Percentiles rank a stretch among this genome's conserved stretches.
phyloP scores from a whole-genome alignment of 306 rosid species.

The Vigna mungo region DNA sequence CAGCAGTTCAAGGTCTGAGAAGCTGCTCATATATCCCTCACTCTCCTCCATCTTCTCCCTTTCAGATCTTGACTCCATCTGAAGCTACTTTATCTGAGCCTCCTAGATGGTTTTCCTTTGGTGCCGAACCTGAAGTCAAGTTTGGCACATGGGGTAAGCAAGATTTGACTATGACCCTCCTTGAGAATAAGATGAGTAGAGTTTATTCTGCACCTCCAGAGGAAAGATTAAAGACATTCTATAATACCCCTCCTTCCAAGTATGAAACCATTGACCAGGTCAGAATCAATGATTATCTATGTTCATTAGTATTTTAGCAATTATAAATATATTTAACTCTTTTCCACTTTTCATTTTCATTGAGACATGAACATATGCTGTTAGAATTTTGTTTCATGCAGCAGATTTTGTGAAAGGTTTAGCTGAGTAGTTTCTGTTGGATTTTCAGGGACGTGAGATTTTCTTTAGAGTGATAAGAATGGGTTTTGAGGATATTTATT shows the following conservation, averaged over 20 bases:
- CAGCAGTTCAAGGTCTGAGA: conserved; percentile 83
- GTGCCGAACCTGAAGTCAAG: conserved; percentile 61
- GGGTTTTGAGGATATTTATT: conserved; percentile 93
- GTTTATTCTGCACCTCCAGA: conserved; percentile 84
- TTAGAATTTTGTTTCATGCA: background rate
- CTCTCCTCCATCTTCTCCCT: conserved; percentile 82
- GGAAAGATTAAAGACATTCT: conserved; percentile 77
- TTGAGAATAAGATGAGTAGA: conserved; percentile 86
- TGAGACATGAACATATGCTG: too few relatives aligned
- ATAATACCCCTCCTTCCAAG: conserved; percentile 82
- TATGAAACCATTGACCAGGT: conserved; percentile 95
- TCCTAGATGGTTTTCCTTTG: conserved; percentile 64
- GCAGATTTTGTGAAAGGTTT: conserved; percentile 1
- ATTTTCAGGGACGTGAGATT: conserved; percentile 81
- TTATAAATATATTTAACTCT: too few relatives aligned
- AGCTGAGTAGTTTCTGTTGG: conserved; percentile 10
- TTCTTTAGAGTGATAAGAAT: conserved; percentile 88
- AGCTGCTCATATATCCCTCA: conserved; percentile 69
- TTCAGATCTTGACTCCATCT: conserved; percentile 69
- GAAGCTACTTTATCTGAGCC: conserved; percentile 74
- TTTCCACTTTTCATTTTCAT: too few relatives aligned
- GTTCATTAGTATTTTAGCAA: too few relatives aligned
- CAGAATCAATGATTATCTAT: background rate
- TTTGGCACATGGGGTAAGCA: conserved; percentile 80
- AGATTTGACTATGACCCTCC: conserved; percentile 70